Conservation (phyloP, 768 basidiomycete species). For the Boletus sensibilis region DNA sequence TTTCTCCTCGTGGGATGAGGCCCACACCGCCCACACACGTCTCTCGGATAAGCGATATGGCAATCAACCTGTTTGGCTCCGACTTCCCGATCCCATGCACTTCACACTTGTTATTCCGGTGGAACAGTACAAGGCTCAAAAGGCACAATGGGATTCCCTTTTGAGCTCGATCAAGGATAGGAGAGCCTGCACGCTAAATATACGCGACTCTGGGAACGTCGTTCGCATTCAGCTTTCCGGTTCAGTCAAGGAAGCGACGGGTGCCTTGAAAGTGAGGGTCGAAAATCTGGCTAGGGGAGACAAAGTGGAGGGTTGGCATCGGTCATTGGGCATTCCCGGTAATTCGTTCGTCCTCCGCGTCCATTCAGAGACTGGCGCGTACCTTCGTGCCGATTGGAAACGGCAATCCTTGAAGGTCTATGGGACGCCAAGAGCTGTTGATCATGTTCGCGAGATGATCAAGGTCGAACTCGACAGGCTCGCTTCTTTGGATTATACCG, state of each 20-base stretch:
- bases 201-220: constrained; percentile 23
- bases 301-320: constrained; percentile 52
- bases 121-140: constrained; percentile 53
- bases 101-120: constrained; percentile 49
- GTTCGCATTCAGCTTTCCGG: constrained; percentile 49
- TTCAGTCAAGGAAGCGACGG: constrained; percentile 51
- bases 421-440: constrained; percentile 40
- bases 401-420: constrained; percentile 45
- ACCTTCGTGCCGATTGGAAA: constrained; percentile 47
- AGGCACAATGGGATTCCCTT: constrained; percentile 47
- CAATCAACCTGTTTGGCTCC: constrained; percentile 36
- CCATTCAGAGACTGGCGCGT: constrained; percentile 38
- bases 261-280: constrained; percentile 57
- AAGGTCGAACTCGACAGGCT: constrained; percentile 48
- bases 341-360: constrained; percentile 38
- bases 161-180: constrained; percentile 35
- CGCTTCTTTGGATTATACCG: constrained; percentile 41
- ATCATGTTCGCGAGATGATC: constrained; percentile 45
- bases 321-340: constrained; percentile 32
- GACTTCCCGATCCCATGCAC: constrained; percentile 48
- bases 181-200: constrained; percentile 35
- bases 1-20: constrained; percentile 51
- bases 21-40: constrained; percentile 38
- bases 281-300: constrained; percentile 55
- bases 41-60: constrained; percentile 37